Evolutionary conservation across 1,284 basidiomycete genomes (phyloP).

Genomic region (Ustilago trichophora): DNA sequence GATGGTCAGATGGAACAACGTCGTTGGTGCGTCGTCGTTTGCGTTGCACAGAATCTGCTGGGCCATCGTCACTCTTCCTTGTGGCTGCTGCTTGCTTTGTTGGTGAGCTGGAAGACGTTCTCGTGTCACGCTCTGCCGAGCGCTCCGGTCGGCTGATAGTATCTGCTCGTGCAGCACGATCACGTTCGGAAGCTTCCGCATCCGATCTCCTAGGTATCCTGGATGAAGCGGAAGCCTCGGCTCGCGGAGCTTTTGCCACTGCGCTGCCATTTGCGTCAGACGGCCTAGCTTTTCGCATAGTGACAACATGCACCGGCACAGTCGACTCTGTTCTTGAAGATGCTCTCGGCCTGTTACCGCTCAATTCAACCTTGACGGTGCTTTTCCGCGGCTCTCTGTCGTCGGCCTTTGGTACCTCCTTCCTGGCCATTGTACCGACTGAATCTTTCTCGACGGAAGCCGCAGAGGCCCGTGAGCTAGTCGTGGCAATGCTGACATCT

Average conservation of each 20-base stretch:
- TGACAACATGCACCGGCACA: slow-evolving; percentile 20
- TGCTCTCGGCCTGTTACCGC: neutral
- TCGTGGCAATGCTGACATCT: neutral
- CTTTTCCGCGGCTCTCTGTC: neutral
- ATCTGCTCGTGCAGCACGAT: neutral
- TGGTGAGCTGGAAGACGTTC: neutral
- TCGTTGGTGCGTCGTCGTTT: slow-evolving; percentile 40
- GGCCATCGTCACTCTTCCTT: slow-evolving; percentile 4
- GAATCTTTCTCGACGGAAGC: neutral
- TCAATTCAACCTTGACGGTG: neutral
- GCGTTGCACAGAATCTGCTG: slow-evolving; percentile 9
- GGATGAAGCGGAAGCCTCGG: neutral
- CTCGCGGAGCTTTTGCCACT: neutral
- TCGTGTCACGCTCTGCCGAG: no score
- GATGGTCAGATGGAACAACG: slow-evolving; percentile 5
- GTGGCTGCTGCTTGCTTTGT: slow-evolving; percentile 4
- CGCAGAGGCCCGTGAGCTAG: neutral
- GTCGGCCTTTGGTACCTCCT: neutral
- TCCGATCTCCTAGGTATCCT: neutral
- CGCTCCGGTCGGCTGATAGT: neutral
- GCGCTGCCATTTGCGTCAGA: neutral
- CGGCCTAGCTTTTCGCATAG: slow-evolving; percentile 21
- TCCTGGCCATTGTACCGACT: neutral
- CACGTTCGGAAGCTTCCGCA: neutral
- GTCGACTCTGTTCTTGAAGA: neutral